A percentile compares a stretch with the other conserved stretches of the same genome.
phyloP scores from a whole-genome alignment of 495 filamentous ascomycete species.

The Neurospora sp. region DNA sequence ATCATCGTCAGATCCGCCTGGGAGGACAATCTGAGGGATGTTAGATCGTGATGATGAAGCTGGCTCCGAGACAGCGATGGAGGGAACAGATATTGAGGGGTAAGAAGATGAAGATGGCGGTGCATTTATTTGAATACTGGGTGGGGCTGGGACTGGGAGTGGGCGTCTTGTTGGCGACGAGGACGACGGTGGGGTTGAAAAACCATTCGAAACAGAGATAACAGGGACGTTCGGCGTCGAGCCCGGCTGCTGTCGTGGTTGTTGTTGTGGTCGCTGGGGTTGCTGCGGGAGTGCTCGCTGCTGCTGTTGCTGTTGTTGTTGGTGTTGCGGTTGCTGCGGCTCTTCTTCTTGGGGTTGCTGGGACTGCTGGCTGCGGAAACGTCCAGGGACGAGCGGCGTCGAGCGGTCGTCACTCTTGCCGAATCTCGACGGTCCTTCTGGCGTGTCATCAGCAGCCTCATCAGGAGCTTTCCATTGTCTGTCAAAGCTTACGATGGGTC shows the following conservation, averaged over 20 bases:
- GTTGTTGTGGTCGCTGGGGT: background rate
- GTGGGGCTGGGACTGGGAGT: slow-evolving; percentile 26
- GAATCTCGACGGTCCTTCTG: slow-evolving; percentile 26
- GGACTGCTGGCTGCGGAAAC: slow-evolving; percentile 15
- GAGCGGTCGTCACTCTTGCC: slow-evolving; percentile 13
- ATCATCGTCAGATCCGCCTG: slow-evolving; percentile 12
- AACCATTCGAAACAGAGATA: slow-evolving; percentile 49
- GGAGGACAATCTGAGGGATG: slow-evolving; percentile 6
- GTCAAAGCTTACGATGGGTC: slow-evolving; percentile 92
- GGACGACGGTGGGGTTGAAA: slow-evolving; percentile 25
- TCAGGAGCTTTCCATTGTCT: slow-evolving; percentile 62
- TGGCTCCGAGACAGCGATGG: slow-evolving; percentile 37
- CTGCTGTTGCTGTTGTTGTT: slow-evolving; percentile 9
- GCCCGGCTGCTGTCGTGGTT: slow-evolving; percentile 7
- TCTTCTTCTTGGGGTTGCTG: slow-evolving; percentile 16
- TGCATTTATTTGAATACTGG: slow-evolving; percentile 31
- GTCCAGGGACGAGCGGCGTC: slow-evolving; percentile 16
- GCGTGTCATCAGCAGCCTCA: slow-evolving; percentile 47
- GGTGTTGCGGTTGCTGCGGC: background rate
- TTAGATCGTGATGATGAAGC: slow-evolving; percentile 1
- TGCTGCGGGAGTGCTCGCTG: slow-evolving; percentile 3
- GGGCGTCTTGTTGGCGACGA: slow-evolving; percentile 20
- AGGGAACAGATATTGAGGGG: slow-evolving; percentile 26
- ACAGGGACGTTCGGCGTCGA: slow-evolving; percentile 37
- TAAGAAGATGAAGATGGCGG: slow-evolving; percentile 17